Base-by-base conservation (phyloP, 2,329 filamentous ascomycete genomes). In the Leptographium procerum region DNA sequence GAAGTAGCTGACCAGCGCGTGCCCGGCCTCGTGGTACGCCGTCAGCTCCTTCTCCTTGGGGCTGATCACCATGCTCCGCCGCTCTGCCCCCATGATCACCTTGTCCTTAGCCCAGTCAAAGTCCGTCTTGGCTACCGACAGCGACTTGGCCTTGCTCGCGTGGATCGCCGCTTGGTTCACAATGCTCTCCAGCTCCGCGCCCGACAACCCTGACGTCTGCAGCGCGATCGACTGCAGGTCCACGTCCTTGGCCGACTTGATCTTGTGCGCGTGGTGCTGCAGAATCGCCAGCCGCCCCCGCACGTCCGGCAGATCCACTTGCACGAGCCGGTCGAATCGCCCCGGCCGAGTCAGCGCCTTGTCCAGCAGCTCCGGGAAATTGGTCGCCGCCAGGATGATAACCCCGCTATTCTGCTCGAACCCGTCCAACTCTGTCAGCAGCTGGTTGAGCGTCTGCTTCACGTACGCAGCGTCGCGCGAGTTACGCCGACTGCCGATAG, bases 51-150 rank as follows among this genome's bases (percentile, higher is more conserved):
- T 97, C 74, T 99, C 94, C 74, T 95, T 91, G 63, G 92, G 84
- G 50, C 87, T 88, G 58, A 99, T 92, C 58, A 96, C 82, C 73
- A 92, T 90, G 65, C 87, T 95, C 70, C 86, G 88, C 69, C 87
- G 85, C 75, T 99, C 94, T 2, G 92, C 89, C 43, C 94, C 94
- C 90, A 99, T 96, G 71, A 96, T 87, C 57, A 99, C 89, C 74
- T 94, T 94, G 76, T 99, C 94, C 73, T 95, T 97, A 59, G 94
- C 94, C 91, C 92, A 99, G 65, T 96, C 91, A 63, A 97, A 86
- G 68, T 97, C 91, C 36, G 80, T 73, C 71, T 90, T 87, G 14
- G 82, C 81, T 57, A 99, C 89, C 52, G 86, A 81, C 60, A 77
- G 78, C 45, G 87, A 82, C 73, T 91, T 94, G 64, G 88, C 81